A percentile compares a stretch with the other conserved stretches of the same genome.
phyloP scores from a whole-genome alignment of 305 asterid genomes.

The Solanum hybrid region DNA sequence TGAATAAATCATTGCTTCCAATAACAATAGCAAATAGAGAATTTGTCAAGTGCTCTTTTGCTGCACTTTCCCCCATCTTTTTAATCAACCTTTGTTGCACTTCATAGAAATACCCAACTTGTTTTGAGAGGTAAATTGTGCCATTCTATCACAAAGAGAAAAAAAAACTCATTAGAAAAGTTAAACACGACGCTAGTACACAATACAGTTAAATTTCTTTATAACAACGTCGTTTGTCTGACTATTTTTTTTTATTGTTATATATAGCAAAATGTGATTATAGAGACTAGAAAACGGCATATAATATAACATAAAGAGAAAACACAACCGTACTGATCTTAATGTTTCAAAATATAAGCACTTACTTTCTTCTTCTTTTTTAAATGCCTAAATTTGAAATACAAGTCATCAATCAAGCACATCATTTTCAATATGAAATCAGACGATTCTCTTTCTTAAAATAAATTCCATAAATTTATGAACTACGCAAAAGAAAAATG shows the following conservation, averaged over 20 bases:
- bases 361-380: background rate
- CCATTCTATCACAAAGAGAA: background rate
- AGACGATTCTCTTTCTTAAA: background rate
- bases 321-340: background rate
- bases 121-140: slow-evolving; percentile 27
- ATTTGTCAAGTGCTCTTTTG: slow-evolving; percentile 34
- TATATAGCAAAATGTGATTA: background rate
- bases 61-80: slow-evolving; percentile 24
- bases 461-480: background rate
- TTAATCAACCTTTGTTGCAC: slow-evolving; percentile 30
- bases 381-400: background rate
- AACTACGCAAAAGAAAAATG: background rate
- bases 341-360: background rate
- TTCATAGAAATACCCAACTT: slow-evolving; percentile 32
- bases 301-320: background rate
- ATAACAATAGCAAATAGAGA: slow-evolving; percentile 45
- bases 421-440: background rate
- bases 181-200: background rate
- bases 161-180: background rate
- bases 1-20: slow-evolving; percentile 58
- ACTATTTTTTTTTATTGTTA: background rate
- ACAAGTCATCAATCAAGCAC: background rate
- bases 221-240: rapidly evolving
- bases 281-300: background rate
- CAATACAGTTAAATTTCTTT: background rate